Evolutionary conservation across 2,329 filamentous ascomycete genomes (phyloP), one percentile per base, ranked within the genome.

Genomic region (Apiospora marii): DNA sequence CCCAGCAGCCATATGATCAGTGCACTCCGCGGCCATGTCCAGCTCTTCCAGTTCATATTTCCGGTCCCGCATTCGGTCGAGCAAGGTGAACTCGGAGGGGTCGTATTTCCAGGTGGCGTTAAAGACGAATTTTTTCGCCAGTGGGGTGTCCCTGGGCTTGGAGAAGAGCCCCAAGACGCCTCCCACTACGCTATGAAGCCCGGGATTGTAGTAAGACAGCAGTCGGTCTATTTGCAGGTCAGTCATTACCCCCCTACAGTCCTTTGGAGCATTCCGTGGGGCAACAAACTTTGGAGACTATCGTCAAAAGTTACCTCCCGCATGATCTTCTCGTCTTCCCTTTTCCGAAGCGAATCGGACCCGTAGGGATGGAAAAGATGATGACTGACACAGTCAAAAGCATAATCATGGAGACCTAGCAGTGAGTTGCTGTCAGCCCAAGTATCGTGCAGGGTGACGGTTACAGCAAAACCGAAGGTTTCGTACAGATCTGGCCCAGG

Each of bases 1-100:
- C 0, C 92, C 92, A 0, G 92, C 92, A 0, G 88, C 90, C 89
- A 93, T 90, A 79, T 93, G 92, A 76, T 93, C 92, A 72, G 92
- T 87, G 76, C 90, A 92, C 80, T 94, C 92, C 27, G 91, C 91
- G 0, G 91, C 91, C 74, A 89, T 87, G 76, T 91, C 87, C 3
- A 89, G 81, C 4, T 83, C 80, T 46, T 88, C 84, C 46, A 92
- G 83, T 4, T 83, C 80, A 76, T 82, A 75, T 77, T 82, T 80
- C 81, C 89, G 84, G 77, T 89, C 82, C 78, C 88, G 81, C 75
- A 93, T 87, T 46, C 90, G 87, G 77, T 86, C 87, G 67, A 92
- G 79, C 5, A 93, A 85, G 0, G 89, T 91, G 73, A 91, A 90
- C 6, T 82, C 81, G 6, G 86, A 86, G 0, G 87, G 80, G 30